These are phyloP conservation scores for Oxyria digyna DNA, from an alignment of 148 eudicot species.

Conservation along the genomic window DNA sequence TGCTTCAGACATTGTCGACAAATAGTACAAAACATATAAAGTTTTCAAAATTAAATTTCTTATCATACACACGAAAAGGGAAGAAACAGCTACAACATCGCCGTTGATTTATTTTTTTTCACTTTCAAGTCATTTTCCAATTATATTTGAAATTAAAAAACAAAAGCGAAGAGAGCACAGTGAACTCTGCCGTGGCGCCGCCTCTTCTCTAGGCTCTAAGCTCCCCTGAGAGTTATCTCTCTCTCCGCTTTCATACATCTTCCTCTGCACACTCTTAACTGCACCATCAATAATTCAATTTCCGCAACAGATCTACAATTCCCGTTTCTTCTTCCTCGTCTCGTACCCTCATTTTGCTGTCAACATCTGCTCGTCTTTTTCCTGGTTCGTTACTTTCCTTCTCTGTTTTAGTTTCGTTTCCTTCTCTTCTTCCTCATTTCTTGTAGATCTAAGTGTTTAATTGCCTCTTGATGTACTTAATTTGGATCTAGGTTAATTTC, in stretches of 20 bases:
- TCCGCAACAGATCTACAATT: background rate
- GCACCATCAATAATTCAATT: background rate
- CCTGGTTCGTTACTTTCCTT: background rate
- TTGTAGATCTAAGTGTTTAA: background rate
- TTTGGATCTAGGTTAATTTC: constrained; percentile 4
- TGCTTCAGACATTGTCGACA: too few relatives aligned
- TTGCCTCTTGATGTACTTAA: background rate
- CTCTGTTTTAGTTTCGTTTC: background rate
- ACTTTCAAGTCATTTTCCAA: background rate
- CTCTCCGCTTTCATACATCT: background rate
- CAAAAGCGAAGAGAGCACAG: background rate
- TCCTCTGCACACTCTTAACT: background rate
- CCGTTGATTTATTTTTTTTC: too few relatives aligned
- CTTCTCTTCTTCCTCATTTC: background rate
- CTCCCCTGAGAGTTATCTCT: background rate
- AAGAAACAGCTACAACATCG: too few relatives aligned
- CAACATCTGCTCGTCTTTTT: background rate
- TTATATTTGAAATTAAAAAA: background rate
- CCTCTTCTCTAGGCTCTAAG: background rate
- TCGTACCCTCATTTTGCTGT: background rate
- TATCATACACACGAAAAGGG: too few relatives aligned
- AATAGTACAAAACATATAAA: too few relatives aligned
- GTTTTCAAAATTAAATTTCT: too few relatives aligned
- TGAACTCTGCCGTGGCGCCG: constrained; percentile 3
- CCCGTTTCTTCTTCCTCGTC: background rate